A percentile compares a stretch with the other conserved stretches of the same genome.
Conservation (phyloP, 441 rosid genomes). For the Capsella rubella region DNA sequence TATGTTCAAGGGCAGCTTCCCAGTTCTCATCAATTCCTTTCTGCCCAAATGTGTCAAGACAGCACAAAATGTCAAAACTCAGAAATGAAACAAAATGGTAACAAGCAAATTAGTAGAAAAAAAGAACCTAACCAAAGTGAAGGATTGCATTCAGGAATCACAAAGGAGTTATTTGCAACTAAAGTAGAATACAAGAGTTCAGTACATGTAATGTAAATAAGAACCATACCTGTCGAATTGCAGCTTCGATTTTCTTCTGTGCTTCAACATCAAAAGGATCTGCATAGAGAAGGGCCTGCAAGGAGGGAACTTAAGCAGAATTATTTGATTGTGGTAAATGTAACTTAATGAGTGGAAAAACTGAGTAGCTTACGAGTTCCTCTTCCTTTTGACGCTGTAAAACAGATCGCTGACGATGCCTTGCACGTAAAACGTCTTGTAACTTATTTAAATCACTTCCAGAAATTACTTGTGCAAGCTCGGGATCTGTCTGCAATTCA, state of each 20-base stretch:
- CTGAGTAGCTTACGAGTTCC: slow-evolving; percentile 67
- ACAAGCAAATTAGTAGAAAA: slow-evolving; percentile 1
- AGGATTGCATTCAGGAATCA: slow-evolving; percentile 8
- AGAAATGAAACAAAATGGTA: background rate
- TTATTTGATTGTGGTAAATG: slow-evolving; percentile 9
- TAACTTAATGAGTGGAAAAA: slow-evolving; percentile 1
- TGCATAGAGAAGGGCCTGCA: slow-evolving; percentile 86
- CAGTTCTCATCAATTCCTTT: slow-evolving; percentile 99
- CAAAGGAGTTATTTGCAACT: background rate
- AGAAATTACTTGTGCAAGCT: slow-evolving; percentile 84
- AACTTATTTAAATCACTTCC: slow-evolving; percentile 86
- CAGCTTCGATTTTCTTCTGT: slow-evolving; percentile 97
- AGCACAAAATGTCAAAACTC: slow-evolving; percentile 23
- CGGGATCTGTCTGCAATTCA: slow-evolving; percentile 73
- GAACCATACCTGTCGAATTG: slow-evolving; percentile 82
- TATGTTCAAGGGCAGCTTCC: slow-evolving; percentile 98
- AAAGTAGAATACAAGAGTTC: slow-evolving; percentile 1
- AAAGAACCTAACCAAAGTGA: slow-evolving; percentile 20
- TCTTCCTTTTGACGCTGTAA: slow-evolving; percentile 72
- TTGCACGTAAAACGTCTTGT: slow-evolving; percentile 72
- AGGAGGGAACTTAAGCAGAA: slow-evolving; percentile 6
- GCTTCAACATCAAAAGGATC: slow-evolving; percentile 99
- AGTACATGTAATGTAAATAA: slow-evolving; percentile 16
- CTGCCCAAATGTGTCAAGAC: slow-evolving; percentile 56
- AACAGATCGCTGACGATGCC: slow-evolving; percentile 72